Percentiles rank a stretch among this genome's conserved stretches.
Evolutionary conservation across 495 filamentous ascomycete species (phyloP).

Genomic region (Daldinia vernicosa): DNA sequence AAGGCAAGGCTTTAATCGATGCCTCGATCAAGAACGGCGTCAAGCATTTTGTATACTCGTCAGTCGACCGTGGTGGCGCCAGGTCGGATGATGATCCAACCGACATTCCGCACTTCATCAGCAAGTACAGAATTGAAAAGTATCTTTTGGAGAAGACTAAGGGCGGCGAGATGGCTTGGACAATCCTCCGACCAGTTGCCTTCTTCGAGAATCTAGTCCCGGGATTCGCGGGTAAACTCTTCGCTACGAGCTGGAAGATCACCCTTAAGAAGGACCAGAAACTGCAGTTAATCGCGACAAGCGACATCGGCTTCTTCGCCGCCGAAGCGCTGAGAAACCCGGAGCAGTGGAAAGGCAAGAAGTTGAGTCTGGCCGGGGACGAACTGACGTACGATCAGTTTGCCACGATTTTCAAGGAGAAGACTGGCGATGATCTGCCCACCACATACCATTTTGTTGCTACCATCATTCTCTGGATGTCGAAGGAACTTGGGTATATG

Average conservation of each 20-base stretch:
- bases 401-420: conserved; percentile 58
- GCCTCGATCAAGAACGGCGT: conserved; percentile 62
- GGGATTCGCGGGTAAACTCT: conserved; percentile 62
- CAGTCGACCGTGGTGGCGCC: conserved; percentile 69
- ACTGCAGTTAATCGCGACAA: conserved; percentile 61
- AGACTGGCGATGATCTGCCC: conserved; percentile 57
- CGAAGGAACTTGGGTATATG: conserved; percentile 66
- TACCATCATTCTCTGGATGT: conserved; percentile 48
- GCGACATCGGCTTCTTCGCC: conserved; percentile 69
- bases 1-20: conserved; percentile 68
- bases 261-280: conserved; percentile 52
- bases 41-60: conserved; percentile 67
- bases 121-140: conserved; percentile 68
- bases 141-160: conserved; percentile 55
- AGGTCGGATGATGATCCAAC: conserved; percentile 61
- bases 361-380: conserved; percentile 67
- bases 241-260: conserved; percentile 56
- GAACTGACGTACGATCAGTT: conserved; percentile 63
- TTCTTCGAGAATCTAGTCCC: conserved; percentile 68
- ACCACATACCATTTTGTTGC: conserved; percentile 53
- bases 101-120: conserved; percentile 66
- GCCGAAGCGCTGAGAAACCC: conserved; percentile 60
- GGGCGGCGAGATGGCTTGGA: conserved; percentile 59
- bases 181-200: conserved; percentile 61
- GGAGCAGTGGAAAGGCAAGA: conserved; percentile 53